Evolutionary conservation across 345 rosid species (phyloP).

Genomic region (Salix koriyanagi): DNA sequence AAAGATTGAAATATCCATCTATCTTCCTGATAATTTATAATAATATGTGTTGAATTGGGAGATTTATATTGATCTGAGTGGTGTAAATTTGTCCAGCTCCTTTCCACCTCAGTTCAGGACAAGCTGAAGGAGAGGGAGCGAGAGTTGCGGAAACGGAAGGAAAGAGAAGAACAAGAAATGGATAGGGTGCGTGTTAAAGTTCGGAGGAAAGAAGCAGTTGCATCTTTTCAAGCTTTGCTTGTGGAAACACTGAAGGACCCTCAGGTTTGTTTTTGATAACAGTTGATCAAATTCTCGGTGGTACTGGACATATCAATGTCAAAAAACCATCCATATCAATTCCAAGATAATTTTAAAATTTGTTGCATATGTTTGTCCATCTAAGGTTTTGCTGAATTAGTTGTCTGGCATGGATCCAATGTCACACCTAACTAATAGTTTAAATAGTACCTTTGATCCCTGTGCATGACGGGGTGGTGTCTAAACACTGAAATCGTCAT

Average conservation of each 20-base stretch:
- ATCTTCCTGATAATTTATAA: neutral
- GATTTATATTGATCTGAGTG: neutral
- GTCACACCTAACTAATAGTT: neutral
- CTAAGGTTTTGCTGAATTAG: neutral
- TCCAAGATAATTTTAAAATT: neutral
- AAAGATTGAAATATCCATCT: neutral
- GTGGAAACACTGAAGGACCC: constrained; percentile 91
- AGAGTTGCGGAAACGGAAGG: constrained; percentile 84
- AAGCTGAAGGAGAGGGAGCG: constrained; percentile 87
- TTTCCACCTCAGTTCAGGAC: constrained; percentile 38
- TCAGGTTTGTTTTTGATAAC: constrained; percentile 48
- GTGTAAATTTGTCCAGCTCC: constrained; percentile 3
- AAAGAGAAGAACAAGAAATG: constrained; percentile 93
- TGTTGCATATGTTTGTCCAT: neutral
- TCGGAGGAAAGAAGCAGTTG: constrained; percentile 81
- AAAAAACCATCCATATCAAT: neutral
- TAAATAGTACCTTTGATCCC: neutral
- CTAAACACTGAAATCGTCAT: neutral
- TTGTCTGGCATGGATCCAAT: neutral
- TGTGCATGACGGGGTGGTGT: neutral
- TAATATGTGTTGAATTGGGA: neutral
- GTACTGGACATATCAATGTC: neutral
- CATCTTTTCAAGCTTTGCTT: constrained; percentile 90
- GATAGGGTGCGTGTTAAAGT: constrained; percentile 83
- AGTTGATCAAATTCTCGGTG: neutral